Evolutionary conservation across 139 green algal species (phyloP), one percentile per base, ranked within the genome.

Genomic region (Nannochloris sp.): DNA sequence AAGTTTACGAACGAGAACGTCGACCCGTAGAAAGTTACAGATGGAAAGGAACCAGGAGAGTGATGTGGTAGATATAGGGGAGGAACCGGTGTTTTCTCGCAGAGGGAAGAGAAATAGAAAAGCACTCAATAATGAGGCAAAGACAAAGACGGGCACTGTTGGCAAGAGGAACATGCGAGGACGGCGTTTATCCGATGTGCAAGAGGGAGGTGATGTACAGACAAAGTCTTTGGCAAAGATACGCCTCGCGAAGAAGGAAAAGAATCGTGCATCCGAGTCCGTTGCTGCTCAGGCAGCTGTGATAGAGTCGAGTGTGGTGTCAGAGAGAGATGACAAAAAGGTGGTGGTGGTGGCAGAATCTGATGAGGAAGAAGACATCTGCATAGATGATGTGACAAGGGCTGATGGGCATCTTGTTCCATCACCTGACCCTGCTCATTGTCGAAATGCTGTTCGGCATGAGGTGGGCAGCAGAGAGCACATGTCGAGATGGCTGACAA

Each of bases 121-220:
- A 40, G 33, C 33, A 40, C 33, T 40, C 33, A 40, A 40, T 9
- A 40, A 40, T 9, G 33, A 40, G 33, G 33, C 33, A 2, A 40
- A 40, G 9, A 40, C 33, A 40, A 40, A 8, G 33, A 40, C 33
- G 33, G 11, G 33, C 33, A 40, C 8, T 58, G 49, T 49, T 58
- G 25, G 25, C 25, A 28, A 13, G 25, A 28, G 49, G 25, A 28
- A 49, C 10, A 58, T 28, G 25, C 49, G 49, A 28, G 49, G 25
- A 49, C 9, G 49, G 40, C 26, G 25, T 59, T 59, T 49, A 26
- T 28, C 33, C 0, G 12, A 28, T 64, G 44, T 6, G 10, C 44
- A 64, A 66, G 57, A 28, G 48, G 48, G 6, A 17, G 70, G 49
- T 84, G 78, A n/a, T 77, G 58, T 9, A 58, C 25, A 26, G 77